A percentile compares a stretch with the other conserved stretches of the same genome.
These are phyloP conservation scores for Lotmaria passim DNA, from an alignment of 208 protist species.

Conservation along the genomic window DNA sequence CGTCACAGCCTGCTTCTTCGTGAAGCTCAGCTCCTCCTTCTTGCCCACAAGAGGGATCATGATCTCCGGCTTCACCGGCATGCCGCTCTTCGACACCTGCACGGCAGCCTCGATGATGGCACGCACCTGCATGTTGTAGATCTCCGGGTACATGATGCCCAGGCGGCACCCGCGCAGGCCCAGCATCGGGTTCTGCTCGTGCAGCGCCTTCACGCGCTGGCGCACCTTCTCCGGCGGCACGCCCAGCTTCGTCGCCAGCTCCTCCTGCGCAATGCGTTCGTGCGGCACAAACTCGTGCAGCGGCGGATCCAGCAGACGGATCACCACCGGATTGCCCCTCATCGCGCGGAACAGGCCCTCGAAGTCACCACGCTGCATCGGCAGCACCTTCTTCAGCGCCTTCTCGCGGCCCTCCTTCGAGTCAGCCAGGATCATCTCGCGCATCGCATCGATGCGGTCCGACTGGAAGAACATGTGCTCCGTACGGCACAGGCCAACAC, in stretches of 20 bases:
- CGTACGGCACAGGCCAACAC: conserved; percentile 94
- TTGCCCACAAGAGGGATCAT: conserved; percentile 94
- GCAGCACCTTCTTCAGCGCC: conserved; percentile 89
- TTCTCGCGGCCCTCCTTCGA: conserved; percentile 62
- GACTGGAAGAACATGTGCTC: conserved; percentile 97
- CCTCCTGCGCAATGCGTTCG: conserved; percentile 60
- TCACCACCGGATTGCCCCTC: conserved; percentile 88
- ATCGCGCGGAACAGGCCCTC: conserved; percentile 92
- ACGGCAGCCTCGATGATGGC: conserved; percentile 94
- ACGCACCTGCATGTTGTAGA: conserved; percentile 95
- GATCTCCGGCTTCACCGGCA: conserved; percentile 82
- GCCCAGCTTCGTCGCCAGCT: conserved; percentile 75
- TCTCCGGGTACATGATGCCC: conserved; percentile 93
- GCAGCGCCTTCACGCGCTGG: conserved; percentile 77
- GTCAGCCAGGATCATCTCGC: conserved; percentile 95
- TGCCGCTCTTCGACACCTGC: conserved; percentile 59
- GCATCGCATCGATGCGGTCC: conserved; percentile 82
- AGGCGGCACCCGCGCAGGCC: conserved; percentile 94
- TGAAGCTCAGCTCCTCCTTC: conserved; percentile 83
- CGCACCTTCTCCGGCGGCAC: conserved; percentile 65
- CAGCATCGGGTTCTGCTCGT: conserved; percentile 96
- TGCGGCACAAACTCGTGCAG: conserved; percentile 96
- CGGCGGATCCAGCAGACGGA: conserved; percentile 96
- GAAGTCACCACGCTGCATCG: conserved; percentile 92
- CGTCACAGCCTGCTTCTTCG: conserved; percentile 70